These are phyloP conservation scores for Apiospora malaysiana DNA, from an alignment of 2,329 filamentous ascomycete species.

Conservation along the genomic window DNA sequence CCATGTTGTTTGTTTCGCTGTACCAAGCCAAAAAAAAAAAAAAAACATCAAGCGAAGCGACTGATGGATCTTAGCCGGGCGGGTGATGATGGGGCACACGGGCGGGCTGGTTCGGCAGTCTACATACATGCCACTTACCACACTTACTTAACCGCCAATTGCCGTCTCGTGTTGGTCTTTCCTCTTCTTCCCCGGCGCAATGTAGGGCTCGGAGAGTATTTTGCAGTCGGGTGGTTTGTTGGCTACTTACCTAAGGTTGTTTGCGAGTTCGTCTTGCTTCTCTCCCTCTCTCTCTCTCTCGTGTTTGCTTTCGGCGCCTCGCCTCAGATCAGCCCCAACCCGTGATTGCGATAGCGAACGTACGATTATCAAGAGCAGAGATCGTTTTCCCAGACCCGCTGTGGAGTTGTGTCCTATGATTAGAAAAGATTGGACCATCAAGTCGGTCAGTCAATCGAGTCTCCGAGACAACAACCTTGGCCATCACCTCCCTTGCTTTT, in stretches of 20 bases:
- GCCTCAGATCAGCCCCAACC: conserved; percentile 4
- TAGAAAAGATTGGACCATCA: not conserved
- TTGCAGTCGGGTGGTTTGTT: not conserved
- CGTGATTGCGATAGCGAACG: not conserved
- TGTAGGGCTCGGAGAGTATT: not conserved
- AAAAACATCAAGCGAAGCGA: not conserved
- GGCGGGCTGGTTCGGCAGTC: not conserved
- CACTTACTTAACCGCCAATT: not conserved
- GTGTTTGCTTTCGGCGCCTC: not conserved
- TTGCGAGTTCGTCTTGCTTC: not conserved
- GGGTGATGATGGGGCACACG: not conserved
- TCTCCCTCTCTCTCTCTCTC: not conserved
- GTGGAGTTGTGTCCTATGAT: conserved; percentile 6
- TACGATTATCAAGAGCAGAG: not conserved
- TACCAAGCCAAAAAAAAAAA: too few species aligned
- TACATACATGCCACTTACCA: not conserved
- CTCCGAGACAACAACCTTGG: not conserved
- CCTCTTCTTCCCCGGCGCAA: not conserved
- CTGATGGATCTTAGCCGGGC: not conserved
- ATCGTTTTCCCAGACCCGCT: not conserved
- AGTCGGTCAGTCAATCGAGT: not conserved
- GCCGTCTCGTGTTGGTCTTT: not conserved
- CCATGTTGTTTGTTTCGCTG: not conserved
- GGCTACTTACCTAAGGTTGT: not conserved
- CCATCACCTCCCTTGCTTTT: too few species aligned